Base-by-base conservation (phyloP, 371 early-diverging fungal genomes). In the Cokeromyces recurvatus region DNA sequence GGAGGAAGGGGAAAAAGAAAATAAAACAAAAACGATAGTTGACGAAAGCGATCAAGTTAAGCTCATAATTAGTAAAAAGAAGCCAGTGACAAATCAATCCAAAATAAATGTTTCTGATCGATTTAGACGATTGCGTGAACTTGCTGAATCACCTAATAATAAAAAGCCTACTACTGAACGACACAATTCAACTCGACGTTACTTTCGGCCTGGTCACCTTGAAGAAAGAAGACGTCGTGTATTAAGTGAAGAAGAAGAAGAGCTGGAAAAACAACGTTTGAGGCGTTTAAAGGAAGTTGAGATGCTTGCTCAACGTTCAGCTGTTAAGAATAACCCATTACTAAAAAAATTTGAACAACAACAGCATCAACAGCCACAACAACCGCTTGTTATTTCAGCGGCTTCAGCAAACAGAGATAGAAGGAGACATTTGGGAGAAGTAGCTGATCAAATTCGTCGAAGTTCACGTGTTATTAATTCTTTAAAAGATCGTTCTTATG, bases 311-410 rank as follows among this genome's bases (percentile, higher is more conserved):
- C 55, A 66, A 35, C 52, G 59, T 5, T 66, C 66, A 5, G 62
- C 62, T 35, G 66, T 66, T 22, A 66, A 59, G 35, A 64, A 61
- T 36, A 68, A 64, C 16, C 65, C 62, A 4, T 41, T 58, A 16
- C 48, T 61, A 47, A 68, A 51, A 38, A 59, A 64, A 15, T 55
- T 64, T 15, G 62, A 60, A 31, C 55, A 53, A 19, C 55, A 57
- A 40, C 39, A 23, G 1, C n/a, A n/a, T n/a, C n/a, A n/a, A n/a
- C n/a, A n/a, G n/a, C 23, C 36, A 40, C 32, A 43, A 12, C 22
- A 16, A 16, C 38, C 40, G 25, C 23, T 32, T 16, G 47, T 21
- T 14, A 27, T 27, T 10, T 15, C 59, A 16, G 25, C 48, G n/a
- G 40, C 47, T 15, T 48, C 44, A 7, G 25, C 43, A 11, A 32